phyloP scores from a whole-genome alignment of 2,329 filamentous ascomycete genomes.

The Neospermospora avenae region DNA sequence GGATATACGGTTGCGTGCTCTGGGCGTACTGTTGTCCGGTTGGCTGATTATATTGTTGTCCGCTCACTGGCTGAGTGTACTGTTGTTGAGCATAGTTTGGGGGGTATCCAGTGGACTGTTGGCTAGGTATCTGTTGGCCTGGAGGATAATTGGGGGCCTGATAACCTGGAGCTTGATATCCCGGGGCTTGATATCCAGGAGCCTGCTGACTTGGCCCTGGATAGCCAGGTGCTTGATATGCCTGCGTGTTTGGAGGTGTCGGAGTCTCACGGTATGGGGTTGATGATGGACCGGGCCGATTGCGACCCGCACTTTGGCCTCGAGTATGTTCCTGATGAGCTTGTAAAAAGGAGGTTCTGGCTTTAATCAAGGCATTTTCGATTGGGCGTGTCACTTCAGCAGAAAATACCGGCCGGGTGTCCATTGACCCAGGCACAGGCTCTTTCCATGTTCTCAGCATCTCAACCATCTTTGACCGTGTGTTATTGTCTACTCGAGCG shows the following conservation, averaged over 20 bases:
- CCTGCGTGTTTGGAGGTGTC: conserved; percentile 59
- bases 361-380: conserved; percentile 90
- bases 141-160: conserved; percentile 3
- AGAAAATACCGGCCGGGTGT: conserved; percentile 88
- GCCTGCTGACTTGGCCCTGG: conserved; percentile 36
- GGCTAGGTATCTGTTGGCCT: background rate
- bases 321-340: conserved; percentile 54
- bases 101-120: conserved; percentile 18
- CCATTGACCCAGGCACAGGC: conserved; percentile 88
- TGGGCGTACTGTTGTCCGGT: conserved; percentile 18
- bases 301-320: conserved; percentile 52
- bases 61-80: conserved; percentile 12
- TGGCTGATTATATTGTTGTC: conserved; percentile 9
- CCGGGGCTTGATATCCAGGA: conserved; percentile 32
- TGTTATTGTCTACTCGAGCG: conserved; percentile 76
- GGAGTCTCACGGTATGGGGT: conserved; percentile 68
- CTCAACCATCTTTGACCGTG: conserved; percentile 89
- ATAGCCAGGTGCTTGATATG: conserved; percentile 31
- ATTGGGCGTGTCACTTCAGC: conserved; percentile 84
- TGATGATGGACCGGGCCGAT: conserved; percentile 48
- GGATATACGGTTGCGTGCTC: conserved; percentile 6
- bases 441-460: conserved; percentile 99
- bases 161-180: conserved; percentile 3
- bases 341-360: conserved; percentile 57
- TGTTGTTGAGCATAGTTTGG: conserved; percentile 11